Evolutionary conservation across 2,329 filamentous ascomycete genomes (phyloP).

Genomic region (Talaromyces sp.): DNA sequence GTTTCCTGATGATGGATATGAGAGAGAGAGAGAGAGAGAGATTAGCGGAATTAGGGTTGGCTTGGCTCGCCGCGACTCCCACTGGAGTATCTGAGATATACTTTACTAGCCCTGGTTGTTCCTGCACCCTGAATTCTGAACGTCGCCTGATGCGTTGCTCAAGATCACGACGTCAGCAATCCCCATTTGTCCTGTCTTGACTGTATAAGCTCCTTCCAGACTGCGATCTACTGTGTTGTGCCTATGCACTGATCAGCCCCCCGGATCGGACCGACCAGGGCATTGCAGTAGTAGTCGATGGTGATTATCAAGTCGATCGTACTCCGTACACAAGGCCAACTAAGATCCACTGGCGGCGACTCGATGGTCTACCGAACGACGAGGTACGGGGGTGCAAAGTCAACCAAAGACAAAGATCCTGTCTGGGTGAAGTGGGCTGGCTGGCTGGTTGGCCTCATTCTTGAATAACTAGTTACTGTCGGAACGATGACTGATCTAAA

Average conservation of each 20-base stretch:
- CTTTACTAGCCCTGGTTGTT: not conserved
- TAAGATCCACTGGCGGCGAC: not conserved
- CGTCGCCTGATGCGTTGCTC: not conserved
- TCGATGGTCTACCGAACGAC: too few species aligned
- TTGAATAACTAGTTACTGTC: too few species aligned
- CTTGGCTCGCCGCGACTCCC: not conserved
- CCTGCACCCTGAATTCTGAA: not conserved
- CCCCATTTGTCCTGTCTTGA: not conserved
- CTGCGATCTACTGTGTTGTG: not conserved
- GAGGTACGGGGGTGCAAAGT: too few species aligned
- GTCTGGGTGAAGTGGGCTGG: not conserved
- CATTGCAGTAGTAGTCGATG: not conserved
- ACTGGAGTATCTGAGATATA: not conserved
- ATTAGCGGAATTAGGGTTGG: not conserved
- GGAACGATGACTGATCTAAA: too few species aligned
- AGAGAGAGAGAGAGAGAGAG: not conserved
- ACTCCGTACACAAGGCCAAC: not conserved
- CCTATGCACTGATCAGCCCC: not conserved
- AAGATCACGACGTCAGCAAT: not conserved
- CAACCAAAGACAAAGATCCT: not conserved
- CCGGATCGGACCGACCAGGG: constrained; percentile 7
- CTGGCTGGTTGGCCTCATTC: too few species aligned
- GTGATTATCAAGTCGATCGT: not conserved
- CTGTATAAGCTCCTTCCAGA: not conserved
- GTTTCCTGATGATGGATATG: not conserved